These are phyloP conservation scores for Ilyonectria destructans DNA, from an alignment of 2,329 filamentous ascomycete species.

Conservation along the genomic window DNA sequence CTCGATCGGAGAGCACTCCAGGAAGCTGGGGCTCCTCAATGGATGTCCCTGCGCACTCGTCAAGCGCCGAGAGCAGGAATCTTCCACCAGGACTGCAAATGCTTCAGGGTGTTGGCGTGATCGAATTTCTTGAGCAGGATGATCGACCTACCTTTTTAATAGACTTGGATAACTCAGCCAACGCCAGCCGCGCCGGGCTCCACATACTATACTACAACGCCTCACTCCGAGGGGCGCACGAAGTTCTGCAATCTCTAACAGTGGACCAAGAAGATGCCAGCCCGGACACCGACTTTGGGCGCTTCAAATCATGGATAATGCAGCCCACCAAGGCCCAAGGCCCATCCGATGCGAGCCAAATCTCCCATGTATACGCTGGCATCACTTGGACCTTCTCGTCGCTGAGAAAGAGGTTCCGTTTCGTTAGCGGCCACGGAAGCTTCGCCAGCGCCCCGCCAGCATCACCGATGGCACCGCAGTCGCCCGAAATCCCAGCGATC, in stretches of 20 bases:
- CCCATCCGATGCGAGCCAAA: constrained; percentile 67
- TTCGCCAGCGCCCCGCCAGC: constrained; percentile 54
- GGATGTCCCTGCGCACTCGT: constrained; percentile 66
- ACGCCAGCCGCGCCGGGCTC: constrained; percentile 68
- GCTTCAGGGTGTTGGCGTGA: constrained; percentile 76
- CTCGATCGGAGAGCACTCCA: constrained; percentile 66
- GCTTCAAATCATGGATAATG: constrained; percentile 81
- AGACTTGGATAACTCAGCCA: constrained; percentile 74
- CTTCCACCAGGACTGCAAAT: constrained; percentile 67
- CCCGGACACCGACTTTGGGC: constrained; percentile 66
- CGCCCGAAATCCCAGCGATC: constrained; percentile 56
- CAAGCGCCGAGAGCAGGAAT: constrained; percentile 68
- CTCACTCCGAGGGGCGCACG: constrained; percentile 72
- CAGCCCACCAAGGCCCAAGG: constrained; percentile 69
- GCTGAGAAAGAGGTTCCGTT: constrained; percentile 77
- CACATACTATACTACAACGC: constrained; percentile 79
- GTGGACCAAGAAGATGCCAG: constrained; percentile 63
- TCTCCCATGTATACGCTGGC: constrained; percentile 74
- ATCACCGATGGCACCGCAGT: constrained; percentile 57
- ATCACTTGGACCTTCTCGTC: constrained; percentile 81
- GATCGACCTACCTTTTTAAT: constrained; percentile 84
- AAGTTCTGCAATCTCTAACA: constrained; percentile 71
- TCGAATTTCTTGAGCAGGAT: constrained; percentile 84
- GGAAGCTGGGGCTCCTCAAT: constrained; percentile 70
- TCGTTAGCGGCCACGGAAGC: constrained; percentile 73